Conservation (phyloP, 495 filamentous ascomycete genomes). For the Daldinia childiae region DNA sequence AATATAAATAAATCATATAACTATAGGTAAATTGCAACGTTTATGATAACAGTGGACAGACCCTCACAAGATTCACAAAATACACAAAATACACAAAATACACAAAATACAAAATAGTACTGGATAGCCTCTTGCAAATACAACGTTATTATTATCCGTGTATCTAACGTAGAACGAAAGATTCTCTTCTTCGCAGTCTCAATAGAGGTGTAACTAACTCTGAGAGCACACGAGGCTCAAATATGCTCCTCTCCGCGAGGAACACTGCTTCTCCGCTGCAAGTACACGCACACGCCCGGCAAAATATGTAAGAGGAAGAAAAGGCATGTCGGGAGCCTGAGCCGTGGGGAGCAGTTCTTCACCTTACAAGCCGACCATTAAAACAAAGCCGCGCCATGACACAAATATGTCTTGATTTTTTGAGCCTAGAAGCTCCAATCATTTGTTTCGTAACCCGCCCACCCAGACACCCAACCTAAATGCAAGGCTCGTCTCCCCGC, state of each 20-base stretch:
- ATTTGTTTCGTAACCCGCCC: constrained; percentile 39
- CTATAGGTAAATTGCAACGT: too few relatives aligned
- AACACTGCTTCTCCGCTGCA: constrained; percentile 6
- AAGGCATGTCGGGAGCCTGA: constrained; percentile 22
- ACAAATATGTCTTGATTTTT: constrained; percentile 17
- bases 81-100: too few relatives aligned
- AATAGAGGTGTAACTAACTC: constrained; percentile 1
- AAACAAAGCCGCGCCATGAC: constrained; percentile 35
- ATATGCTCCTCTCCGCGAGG: neutral
- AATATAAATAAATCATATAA: too few relatives aligned
- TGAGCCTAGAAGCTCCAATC: constrained; percentile 42
- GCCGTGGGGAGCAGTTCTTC: constrained; percentile 12
- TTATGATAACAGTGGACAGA: neutral
- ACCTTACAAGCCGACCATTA: constrained; percentile 26
- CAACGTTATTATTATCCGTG: constrained; percentile 38
- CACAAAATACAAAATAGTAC: neutral
- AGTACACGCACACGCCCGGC: constrained; percentile 26
- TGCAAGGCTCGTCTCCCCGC: constrained; percentile 39
- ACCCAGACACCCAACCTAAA: constrained; percentile 42
- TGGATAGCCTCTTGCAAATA: constrained; percentile 5
- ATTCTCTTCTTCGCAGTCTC: constrained; percentile 18
- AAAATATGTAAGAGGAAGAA: constrained; percentile 38
- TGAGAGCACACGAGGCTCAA: neutral
- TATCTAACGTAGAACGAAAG: constrained; percentile 33
- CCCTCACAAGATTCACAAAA: neutral